Evolutionary conservation across 805 yeast genomes (phyloP).

Genomic region (Naumovozyma baii): DNA sequence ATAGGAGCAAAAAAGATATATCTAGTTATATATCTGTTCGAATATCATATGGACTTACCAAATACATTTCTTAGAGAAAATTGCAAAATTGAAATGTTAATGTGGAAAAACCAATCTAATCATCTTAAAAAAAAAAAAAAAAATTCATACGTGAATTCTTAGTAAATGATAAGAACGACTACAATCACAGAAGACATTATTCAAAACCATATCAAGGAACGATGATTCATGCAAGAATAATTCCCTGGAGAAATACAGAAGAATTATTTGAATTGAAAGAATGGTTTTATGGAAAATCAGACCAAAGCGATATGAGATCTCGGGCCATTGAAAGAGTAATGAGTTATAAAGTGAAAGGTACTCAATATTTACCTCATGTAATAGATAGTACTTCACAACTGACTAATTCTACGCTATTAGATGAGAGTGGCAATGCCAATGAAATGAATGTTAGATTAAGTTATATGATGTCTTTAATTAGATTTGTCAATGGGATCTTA

Average conservation of each 20-base stretch:
- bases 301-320: constrained; percentile 18
- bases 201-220: not conserved
- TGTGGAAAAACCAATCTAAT: too few species aligned
- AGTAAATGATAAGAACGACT: not conserved
- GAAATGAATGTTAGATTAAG: constrained; percentile 35
- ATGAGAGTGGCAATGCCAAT: constrained; percentile 24
- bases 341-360: constrained; percentile 49
- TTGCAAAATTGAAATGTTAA: too few species aligned
- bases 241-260: constrained; percentile 30
- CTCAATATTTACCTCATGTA: constrained; percentile 52
- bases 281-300: constrained; percentile 42
- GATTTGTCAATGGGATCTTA: constrained; percentile 84
- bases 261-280: constrained; percentile 40
- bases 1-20: too few species aligned
- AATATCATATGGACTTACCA: too few species aligned
- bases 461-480: constrained; percentile 64
- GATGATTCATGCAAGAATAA: constrained; percentile 28
- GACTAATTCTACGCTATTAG: constrained; percentile 40
- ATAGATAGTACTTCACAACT: constrained; percentile 56
- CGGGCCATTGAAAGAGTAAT: constrained; percentile 45
- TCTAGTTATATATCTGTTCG: too few species aligned
- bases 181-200: not conserved
- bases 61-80: too few species aligned
- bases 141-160: too few species aligned
- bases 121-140: too few species aligned